These are phyloP conservation scores for Fraxinus velutina DNA, from an alignment of 305 asterid species.

Conservation along the genomic window DNA sequence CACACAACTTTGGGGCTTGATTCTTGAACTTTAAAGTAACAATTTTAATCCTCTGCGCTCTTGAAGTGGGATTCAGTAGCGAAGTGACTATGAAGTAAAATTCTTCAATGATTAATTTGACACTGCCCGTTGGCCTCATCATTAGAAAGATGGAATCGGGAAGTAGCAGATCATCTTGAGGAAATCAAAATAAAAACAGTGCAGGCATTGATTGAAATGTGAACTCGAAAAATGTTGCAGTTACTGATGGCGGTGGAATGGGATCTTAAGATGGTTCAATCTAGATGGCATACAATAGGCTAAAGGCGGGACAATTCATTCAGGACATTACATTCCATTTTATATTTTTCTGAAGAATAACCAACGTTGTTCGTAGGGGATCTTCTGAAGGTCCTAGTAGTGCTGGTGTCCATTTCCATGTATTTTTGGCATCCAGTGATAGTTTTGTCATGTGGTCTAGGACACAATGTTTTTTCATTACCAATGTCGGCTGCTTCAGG, in stretches of 20 bases:
- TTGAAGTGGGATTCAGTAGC: not conserved
- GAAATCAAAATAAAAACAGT: not conserved
- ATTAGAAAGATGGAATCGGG: not conserved
- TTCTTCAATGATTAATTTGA: not conserved
- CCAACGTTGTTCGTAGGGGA: not conserved
- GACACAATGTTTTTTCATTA: not conserved
- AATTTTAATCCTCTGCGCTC: not conserved
- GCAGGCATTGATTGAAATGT: not conserved
- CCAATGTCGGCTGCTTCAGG: not conserved
- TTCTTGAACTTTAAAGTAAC: not conserved
- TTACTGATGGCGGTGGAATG: not conserved
- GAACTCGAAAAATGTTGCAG: slow-evolving; percentile 1
- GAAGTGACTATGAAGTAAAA: not conserved
- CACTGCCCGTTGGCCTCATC: not conserved
- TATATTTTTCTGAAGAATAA: not conserved
- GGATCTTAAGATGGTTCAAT: not conserved
- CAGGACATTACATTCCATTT: not conserved
- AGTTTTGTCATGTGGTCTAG: not conserved
- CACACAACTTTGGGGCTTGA: not conserved
- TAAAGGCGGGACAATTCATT: not conserved
- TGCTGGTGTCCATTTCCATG: not conserved
- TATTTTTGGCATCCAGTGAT: not conserved
- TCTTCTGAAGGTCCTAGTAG: not conserved
- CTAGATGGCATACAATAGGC: not conserved
- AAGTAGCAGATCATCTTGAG: not conserved